Base-by-base conservation (phyloP, 805 yeast species). In the Starmerella sp. region DNA sequence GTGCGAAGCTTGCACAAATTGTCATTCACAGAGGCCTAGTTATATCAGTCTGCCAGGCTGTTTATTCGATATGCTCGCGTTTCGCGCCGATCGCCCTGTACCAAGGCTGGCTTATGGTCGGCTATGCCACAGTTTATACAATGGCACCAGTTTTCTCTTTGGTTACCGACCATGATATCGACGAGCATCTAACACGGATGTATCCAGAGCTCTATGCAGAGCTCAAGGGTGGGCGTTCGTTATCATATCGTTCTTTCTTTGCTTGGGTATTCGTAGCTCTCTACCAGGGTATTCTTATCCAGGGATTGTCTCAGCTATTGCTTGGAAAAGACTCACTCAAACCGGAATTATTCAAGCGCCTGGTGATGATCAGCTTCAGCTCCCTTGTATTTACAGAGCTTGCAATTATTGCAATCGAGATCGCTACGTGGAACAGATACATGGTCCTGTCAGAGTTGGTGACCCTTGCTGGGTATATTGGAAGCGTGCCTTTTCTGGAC, bases 21-120 rank as follows among this genome's bases (percentile, higher is more conserved):
- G 89, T 93, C 48, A 93, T 93, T 66, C 99, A 93, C 67, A 82
- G 99, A 67, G 99, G 99, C 34, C 75, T 93, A 52, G 77, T 93
- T 44, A 91, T 93, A 51, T 86, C 96, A 3, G 90, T 91, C 5
- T 91, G 96, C 53, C 99, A 93, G 70, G 95, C 96, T 1, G 89
- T 93, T 14, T 93, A 79, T 68, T 89, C 97, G 1, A 78, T 91
- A 13, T 78, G 88, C 44, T 87, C 97, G 0, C 71, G 78, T 4
- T 93, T 88, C 67, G 97, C 90, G 68, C 99, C 99, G 1, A 74
- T 93, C 58, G 97, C 97, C 0, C 74, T 93, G 53, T 88, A 86
- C 66, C 91, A 93, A 67, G 99, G 99, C 2, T 91, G 95, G 84
- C 75, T 93, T 48, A 89, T 93, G 97, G 98, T 93, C 45, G 99